A percentile compares a stretch with the other conserved stretches of the same genome.
Evolutionary conservation across 2,329 filamentous ascomycete species (phyloP).

Genomic region (Ceratocystiopsis minuta): DNA sequence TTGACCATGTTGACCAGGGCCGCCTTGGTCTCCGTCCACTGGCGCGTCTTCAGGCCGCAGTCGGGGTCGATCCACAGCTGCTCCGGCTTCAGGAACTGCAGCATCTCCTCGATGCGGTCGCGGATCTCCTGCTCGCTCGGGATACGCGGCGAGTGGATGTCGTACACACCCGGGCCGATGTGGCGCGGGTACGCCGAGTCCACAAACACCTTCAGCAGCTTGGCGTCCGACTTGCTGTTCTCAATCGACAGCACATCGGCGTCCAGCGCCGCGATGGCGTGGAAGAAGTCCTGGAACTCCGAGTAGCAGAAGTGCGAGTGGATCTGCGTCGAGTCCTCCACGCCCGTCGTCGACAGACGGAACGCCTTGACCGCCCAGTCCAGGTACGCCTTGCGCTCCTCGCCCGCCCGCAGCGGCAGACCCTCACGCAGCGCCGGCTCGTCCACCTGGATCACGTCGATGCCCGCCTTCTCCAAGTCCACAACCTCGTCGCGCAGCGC

Average conservation of each 20-base stretch:
- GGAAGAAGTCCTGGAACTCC: slow-evolving; percentile 99
- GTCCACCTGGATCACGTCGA: slow-evolving; percentile 97
- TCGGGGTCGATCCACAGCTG: slow-evolving; percentile 99
- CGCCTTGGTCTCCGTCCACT: slow-evolving; percentile 98
- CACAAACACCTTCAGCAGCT: slow-evolving; percentile 96
- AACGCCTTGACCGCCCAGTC: slow-evolving; percentile 96
- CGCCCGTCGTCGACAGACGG: slow-evolving; percentile 85
- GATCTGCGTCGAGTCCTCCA: slow-evolving; percentile 92
- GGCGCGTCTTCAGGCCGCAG: slow-evolving; percentile 96
- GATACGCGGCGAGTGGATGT: slow-evolving; percentile 98
- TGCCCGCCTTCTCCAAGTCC: slow-evolving; percentile 90
- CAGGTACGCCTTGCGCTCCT: slow-evolving; percentile 93
- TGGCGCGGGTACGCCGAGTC: slow-evolving; percentile 94
- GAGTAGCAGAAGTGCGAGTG: slow-evolving; percentile 99
- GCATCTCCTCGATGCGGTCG: slow-evolving; percentile 95
- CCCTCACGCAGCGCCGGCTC: slow-evolving; percentile 98
- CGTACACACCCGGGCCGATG: slow-evolving; percentile 98
- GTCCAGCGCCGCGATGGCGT: slow-evolving; percentile 94
- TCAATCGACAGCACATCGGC: slow-evolving; percentile 97
- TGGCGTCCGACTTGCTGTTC: slow-evolving; percentile 99
- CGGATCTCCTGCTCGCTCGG: slow-evolving; percentile 96
- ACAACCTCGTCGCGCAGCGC: slow-evolving; percentile 96
- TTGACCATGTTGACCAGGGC: slow-evolving; percentile 93
- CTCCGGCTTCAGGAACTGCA: slow-evolving; percentile 88
- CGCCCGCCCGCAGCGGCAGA: slow-evolving; percentile 85